phyloP scores from a whole-genome alignment of 2,329 filamentous ascomycete genomes.

The Stachybotrys chartarum region DNA sequence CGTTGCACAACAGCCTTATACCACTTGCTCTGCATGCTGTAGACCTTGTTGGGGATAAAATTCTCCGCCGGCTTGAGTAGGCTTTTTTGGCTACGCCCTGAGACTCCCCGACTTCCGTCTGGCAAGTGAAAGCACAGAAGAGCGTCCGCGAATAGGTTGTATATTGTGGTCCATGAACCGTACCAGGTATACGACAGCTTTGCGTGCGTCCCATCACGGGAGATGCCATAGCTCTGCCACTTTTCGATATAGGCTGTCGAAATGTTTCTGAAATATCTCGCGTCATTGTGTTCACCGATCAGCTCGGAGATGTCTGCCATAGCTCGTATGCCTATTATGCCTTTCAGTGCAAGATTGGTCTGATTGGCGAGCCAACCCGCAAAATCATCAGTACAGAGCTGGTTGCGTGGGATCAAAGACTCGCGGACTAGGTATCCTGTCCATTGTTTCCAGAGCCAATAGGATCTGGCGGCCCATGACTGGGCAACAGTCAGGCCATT shows the following conservation, averaged over 20 bases:
- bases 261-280: constrained; percentile 53
- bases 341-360: constrained; percentile 69
- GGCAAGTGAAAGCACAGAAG: constrained; percentile 68
- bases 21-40: constrained; percentile 74
- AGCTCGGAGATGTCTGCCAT: constrained; percentile 63
- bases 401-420: constrained; percentile 61
- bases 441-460: constrained; percentile 69
- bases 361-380: constrained; percentile 68
- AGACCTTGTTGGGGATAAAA: constrained; percentile 70
- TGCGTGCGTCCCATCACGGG: constrained; percentile 63
- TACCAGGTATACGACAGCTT: constrained; percentile 78
- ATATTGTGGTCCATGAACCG: constrained; percentile 75
- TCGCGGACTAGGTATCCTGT: constrained; percentile 65
- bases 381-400: constrained; percentile 73
- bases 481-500: constrained; percentile 30
- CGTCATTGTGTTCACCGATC: constrained; percentile 50
- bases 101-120: constrained; percentile 13
- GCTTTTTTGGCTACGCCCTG: constrained; percentile 7
- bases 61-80: constrained; percentile 15
- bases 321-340: constrained; percentile 70
- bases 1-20: constrained; percentile 72
- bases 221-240: constrained; percentile 66
- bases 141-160: constrained; percentile 68
- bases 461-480: constrained; percentile 43
- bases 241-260: constrained; percentile 60